Evolutionary conservation across 371 early-diverging fungal genomes (phyloP).

Genomic region (Mucor indicus): DNA sequence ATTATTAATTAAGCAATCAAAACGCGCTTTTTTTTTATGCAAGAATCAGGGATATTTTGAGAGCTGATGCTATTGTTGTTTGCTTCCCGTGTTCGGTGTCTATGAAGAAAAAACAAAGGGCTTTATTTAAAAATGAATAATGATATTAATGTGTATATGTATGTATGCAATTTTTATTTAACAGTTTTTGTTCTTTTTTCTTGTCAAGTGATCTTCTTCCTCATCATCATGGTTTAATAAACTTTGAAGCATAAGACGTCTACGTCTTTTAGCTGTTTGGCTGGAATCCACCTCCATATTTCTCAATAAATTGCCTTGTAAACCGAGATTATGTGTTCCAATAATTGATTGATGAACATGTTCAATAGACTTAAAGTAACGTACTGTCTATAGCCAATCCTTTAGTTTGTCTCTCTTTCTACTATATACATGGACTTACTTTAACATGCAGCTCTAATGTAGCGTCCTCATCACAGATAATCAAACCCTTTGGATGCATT

Average conservation of each 20-base stretch:
- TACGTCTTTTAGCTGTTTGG: slow-evolving; percentile 37
- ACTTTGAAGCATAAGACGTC: slow-evolving; percentile 41
- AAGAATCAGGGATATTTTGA: no score
- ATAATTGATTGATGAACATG: slow-evolving; percentile 82
- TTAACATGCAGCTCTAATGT: slow-evolving; percentile 88
- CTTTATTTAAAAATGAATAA: no score
- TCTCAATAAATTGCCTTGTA: slow-evolving; percentile 58
- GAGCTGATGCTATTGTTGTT: no score
- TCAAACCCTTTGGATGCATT: slow-evolving; percentile 80
- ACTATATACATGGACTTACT: slow-evolving; percentile 20
- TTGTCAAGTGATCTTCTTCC: neutral
- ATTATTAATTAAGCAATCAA: no score
- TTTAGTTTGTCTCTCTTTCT: neutral
- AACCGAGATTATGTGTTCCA: slow-evolving; percentile 75
- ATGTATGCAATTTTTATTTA: neutral
- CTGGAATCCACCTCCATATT: slow-evolving; percentile 44
- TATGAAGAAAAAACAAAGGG: no score
- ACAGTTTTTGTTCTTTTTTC: slow-evolving; percentile 7
- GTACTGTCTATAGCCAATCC: slow-evolving; percentile 68
- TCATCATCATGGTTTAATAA: slow-evolving; percentile 37
- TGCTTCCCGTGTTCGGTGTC: no score
- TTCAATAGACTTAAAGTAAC: slow-evolving; percentile 89
- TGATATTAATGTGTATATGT: neutral
- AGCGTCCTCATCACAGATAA: slow-evolving; percentile 91
- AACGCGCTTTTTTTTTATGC: no score